Percentiles rank a stretch among this genome's conserved stretches.
phyloP scores from a whole-genome alignment of 805 yeast species.

The Monosporozyma yasuniensis region DNA sequence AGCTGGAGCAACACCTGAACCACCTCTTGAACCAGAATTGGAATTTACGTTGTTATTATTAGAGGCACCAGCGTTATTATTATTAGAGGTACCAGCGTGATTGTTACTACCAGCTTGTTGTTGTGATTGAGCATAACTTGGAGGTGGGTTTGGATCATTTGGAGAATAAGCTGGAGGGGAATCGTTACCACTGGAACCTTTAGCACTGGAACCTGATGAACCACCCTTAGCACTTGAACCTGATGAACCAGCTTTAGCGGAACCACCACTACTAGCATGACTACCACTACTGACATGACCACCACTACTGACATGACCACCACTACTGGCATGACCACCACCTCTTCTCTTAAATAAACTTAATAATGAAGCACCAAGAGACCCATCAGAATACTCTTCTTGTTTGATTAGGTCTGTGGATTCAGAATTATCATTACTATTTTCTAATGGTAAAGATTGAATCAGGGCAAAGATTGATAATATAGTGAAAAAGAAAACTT shows the following conservation, averaged over 20 bases:
- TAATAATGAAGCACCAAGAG: background rate
- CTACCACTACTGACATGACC: background rate
- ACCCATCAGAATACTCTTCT: background rate
- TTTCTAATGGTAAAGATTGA: background rate
- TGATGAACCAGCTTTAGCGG: too few relatives aligned
- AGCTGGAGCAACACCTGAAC: constrained; percentile 3
- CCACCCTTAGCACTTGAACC: constrained; percentile 3
- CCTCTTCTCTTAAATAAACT: constrained; percentile 3
- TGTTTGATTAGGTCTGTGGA: background rate
- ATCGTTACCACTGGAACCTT: constrained; percentile 1
- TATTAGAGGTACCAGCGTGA: background rate
- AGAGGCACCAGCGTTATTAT: background rate
- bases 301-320: constrained; percentile 1
- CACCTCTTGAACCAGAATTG: constrained; percentile 2
- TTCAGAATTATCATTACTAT: background rate
- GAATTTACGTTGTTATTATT: background rate
- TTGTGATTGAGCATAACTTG: constrained; percentile 3
- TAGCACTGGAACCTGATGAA: constrained; percentile 2
- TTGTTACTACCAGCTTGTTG: background rate
- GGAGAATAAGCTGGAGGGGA: constrained; percentile 6
- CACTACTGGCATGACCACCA: constrained; percentile 1
- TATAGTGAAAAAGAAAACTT: background rate
- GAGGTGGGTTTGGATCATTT: constrained; percentile 6
- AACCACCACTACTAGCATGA: background rate
- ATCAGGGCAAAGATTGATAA: background rate